Evolutionary conservation across 805 yeast genomes (phyloP).

Genomic region (Hanseniaspora mollemarum): DNA sequence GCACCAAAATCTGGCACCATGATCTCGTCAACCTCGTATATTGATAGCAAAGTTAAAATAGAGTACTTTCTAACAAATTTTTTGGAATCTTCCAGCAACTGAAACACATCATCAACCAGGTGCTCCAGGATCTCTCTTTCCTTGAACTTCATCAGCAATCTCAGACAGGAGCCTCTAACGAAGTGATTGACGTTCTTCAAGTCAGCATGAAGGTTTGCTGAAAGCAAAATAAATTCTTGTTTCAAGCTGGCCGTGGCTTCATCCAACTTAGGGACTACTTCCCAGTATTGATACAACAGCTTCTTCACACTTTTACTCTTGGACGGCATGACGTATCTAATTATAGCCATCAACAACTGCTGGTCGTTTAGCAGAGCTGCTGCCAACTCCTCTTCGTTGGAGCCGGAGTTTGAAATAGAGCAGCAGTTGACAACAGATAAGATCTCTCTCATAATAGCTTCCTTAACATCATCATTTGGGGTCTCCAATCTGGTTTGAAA

Average conservation of each 20-base stretch:
- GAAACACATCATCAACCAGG: slow-evolving; percentile 81
- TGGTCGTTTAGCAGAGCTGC: slow-evolving; percentile 14
- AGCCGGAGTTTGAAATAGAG: slow-evolving; percentile 7
- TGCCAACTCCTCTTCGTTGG: slow-evolving; percentile 15
- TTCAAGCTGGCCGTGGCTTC: slow-evolving; percentile 70
- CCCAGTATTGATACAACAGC: slow-evolving; percentile 92
- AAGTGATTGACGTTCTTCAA: slow-evolving; percentile 96
- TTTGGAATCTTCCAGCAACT: slow-evolving; percentile 89
- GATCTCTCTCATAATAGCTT: slow-evolving; percentile 15
- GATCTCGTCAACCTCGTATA: slow-evolving; percentile 71
- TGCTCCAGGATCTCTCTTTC: slow-evolving; percentile 94
- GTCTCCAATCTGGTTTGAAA: slow-evolving; percentile 13
- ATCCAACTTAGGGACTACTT: slow-evolving; percentile 86
- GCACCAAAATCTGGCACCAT: slow-evolving; percentile 94
- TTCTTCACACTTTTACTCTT: slow-evolving; percentile 83
- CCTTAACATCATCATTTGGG: slow-evolving; percentile 8
- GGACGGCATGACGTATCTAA: slow-evolving; percentile 95
- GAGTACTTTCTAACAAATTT: slow-evolving; percentile 97
- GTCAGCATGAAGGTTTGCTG: slow-evolving; percentile 95
- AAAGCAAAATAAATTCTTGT: slow-evolving; percentile 96
- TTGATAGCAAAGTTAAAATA: slow-evolving; percentile 75
- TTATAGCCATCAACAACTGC: slow-evolving; percentile 85
- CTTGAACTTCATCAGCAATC: slow-evolving; percentile 79
- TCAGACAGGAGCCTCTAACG: slow-evolving; percentile 86
- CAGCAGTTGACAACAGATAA: slow-evolving; percentile 14